Base-by-base conservation (phyloP, 257 asterid species). In the Coffea canephora region DNA sequence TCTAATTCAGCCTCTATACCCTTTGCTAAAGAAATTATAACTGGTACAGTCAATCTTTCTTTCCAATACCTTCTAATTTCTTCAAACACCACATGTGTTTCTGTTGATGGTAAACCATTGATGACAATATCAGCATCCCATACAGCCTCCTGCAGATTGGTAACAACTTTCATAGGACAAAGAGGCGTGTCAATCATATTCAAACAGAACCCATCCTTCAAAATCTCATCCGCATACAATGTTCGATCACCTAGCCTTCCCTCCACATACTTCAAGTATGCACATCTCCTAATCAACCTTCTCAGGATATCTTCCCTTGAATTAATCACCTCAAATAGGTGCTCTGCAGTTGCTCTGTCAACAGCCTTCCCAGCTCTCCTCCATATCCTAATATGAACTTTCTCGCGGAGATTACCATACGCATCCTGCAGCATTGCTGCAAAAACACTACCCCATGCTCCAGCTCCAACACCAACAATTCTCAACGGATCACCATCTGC, bases 371-470 rank as follows among this genome's bases (percentile, higher is more conserved):
- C 95, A 0, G 95, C 80, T 88, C 98, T 82, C 79, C 98, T 87
- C 98, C 98, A 94, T 79, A 91, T 89, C 82, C 98, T 64, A 36
- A 94, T 86, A 79, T 92, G 96, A 25, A 90, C 85, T 83, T 94
- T 94, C 11, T 92, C 95, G 0, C 96, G 89, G 71, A 88, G 87
- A 54, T 82, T 89, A 43, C 97, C 92, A 50, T 91, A 94, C 76
- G 89, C 90, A 82, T 92, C 98, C 81, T 94, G 97, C 78, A 94
- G 90, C 88, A 94, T 79, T 43, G 98, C 96, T 9, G 91, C 89
- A 81, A 94, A 94, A 18, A 92, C 96, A 74, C 94, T 90, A 19
- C 98, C 98, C 98, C 98, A 94, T 21, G 97, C 98, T 57, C 98
- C 98, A 14, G 94, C 97, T 16, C 98, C 97, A 5, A 91, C 89